phyloP scores from a whole-genome alignment of 306 rosid genomes.

The Malus asiatica region DNA sequence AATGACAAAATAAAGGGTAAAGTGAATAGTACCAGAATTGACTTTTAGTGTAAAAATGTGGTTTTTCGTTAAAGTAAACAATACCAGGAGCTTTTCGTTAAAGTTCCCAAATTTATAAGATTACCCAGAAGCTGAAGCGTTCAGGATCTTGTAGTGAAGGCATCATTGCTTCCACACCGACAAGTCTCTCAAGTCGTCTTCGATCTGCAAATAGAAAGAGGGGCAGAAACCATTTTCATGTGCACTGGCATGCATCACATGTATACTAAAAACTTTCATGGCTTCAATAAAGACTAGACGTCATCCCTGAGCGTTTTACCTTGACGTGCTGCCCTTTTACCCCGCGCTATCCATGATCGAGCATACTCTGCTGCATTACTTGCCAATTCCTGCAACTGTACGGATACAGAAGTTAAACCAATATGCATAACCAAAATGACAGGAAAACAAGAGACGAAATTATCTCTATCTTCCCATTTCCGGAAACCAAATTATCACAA shows the following conservation, averaged over 20 bases:
- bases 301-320: constrained; percentile 34
- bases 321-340: constrained; percentile 62
- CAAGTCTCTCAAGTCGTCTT: constrained; percentile 69
- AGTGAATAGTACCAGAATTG: too few species aligned
- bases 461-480: background rate
- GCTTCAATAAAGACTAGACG: background rate
- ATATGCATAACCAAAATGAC: constrained; percentile 2
- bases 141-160: constrained; percentile 77
- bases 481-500: constrained; percentile 17
- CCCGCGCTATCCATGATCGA: constrained; percentile 62
- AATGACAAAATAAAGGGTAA: too few species aligned
- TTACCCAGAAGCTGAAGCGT: constrained; percentile 94
- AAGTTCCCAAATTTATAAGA: background rate
- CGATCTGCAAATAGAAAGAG: constrained; percentile 36
- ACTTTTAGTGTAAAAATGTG: too few species aligned
- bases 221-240: background rate
- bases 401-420: constrained; percentile 5
- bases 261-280: background rate
- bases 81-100: too few species aligned
- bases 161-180: constrained; percentile 68
- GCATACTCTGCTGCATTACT: constrained; percentile 59
- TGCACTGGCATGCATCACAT: background rate
- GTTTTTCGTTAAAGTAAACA: too few species aligned
- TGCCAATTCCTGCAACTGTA: constrained; percentile 64
- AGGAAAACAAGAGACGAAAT: background rate